Conservation (phyloP, 1,284 basidiomycete genomes). For the Chalciporus sp. region DNA sequence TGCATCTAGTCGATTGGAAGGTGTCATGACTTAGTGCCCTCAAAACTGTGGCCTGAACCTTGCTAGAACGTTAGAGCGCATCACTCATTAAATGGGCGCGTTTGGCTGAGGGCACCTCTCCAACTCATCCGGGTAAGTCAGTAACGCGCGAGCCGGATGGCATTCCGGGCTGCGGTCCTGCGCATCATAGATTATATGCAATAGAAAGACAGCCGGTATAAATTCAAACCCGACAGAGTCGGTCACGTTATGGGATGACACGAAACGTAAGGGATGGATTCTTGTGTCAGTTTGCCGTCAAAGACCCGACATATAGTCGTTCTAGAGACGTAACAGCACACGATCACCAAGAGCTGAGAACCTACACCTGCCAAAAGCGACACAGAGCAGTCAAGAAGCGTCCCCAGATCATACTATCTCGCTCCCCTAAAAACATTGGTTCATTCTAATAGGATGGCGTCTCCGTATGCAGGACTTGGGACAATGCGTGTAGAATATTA, state of each 20-base stretch:
- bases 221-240: not conserved
- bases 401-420: not conserved
- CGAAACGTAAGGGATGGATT: not conserved
- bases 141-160: too few species aligned
- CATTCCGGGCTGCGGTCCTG: too few species aligned
- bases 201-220: too few species aligned
- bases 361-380: not conserved
- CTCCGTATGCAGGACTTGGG: not conserved
- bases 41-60: too few species aligned
- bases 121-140: too few species aligned
- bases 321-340: not conserved
- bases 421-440: not conserved
- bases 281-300: not conserved
- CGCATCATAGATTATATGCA: not conserved
- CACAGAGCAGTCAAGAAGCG: not conserved
- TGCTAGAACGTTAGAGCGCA: too few species aligned
- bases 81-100: too few species aligned
- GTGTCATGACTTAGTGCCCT: too few species aligned
- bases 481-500: constrained; percentile 13
- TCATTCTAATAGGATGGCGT: too few species aligned
- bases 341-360: not conserved
- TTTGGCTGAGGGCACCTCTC: too few species aligned
- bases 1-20: too few species aligned
- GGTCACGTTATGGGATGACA: not conserved
- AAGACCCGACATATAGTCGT: not conserved